Evolutionary conservation across 306 rosid species (phyloP).

Genomic region (Ormosia semicastrata): DNA sequence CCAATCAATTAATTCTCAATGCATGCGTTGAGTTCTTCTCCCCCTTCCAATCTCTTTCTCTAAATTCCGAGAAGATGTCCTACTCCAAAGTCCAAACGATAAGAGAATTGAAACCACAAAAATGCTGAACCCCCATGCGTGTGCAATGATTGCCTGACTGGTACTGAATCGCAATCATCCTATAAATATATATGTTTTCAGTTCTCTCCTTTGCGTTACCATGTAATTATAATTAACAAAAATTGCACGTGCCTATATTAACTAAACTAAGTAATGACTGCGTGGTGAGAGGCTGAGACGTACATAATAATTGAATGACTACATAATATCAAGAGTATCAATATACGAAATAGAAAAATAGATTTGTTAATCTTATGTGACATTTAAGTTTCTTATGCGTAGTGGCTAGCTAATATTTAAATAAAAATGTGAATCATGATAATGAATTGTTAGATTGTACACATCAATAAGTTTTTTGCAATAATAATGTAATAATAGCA

Average conservation of each 20-base stretch:
- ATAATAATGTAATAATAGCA: neutral
- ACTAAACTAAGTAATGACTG: neutral
- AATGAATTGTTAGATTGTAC: conserved; percentile 2
- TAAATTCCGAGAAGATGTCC: neutral
- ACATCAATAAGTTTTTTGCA: neutral
- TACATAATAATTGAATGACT: neutral
- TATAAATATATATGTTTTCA: conserved; percentile 5
- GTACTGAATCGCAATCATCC: neutral
- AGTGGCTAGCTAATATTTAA: neutral
- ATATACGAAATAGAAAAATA: neutral
- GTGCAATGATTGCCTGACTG: conserved; percentile 23
- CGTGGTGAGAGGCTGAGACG: neutral
- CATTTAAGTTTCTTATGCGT: conserved; percentile 17
- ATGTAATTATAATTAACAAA: neutral
- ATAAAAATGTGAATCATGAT: conserved; percentile 19
- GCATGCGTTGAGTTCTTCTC: neutral
- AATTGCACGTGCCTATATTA: conserved; percentile 14
- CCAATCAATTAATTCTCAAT: neutral
- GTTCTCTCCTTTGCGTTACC: neutral
- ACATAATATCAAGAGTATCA: neutral
- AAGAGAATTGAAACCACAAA: neutral
- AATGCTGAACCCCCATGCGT: conserved; percentile 20
- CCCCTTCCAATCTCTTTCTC: conserved; percentile 23
- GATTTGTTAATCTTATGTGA: neutral
- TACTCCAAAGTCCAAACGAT: neutral